Evolutionary conservation across 805 yeast genomes (phyloP), one percentile per base, ranked within the genome.

Genomic region (Vanderwaltozyma tropicalis): DNA sequence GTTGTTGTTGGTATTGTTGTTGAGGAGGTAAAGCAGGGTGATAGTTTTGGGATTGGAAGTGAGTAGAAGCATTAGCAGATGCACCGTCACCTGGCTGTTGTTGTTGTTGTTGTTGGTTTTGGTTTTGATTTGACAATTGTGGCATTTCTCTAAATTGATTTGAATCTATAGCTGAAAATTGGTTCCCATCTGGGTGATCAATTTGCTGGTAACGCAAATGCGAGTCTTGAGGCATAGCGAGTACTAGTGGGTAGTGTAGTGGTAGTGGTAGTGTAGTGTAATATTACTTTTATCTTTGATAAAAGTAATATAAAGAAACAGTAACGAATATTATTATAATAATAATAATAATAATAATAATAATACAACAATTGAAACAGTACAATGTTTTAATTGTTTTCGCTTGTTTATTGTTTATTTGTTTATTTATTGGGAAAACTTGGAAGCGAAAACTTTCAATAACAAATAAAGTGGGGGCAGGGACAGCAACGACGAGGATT

Each of bases 121-220:
- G 22, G 36, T 28, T 22, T 22, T 28, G 30, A 28, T 12, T 28
- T n/a, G 30, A 28, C 14, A 28, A 28, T 34, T 32, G 37, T 16
- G 29, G 40, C 20, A 37, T 20, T 16, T 40, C 42, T 22, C 40
- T 40, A 34, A 35, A 43, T 31, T 46, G 50, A 5, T 38, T 34
- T 28, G 30, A 12, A 14, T 28, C 30, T 17, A 28, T 17, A 11
- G 5, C n/a, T 17, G 31, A n/a, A 15, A 28, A 28, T 15, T n/a
- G 18, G 12, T 5, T n/a, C 8, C 14, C 12, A 28, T 47, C 48
- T 30, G 47, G 25, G 25, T 44, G 44, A 13, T 52, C 52, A 12
- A 46, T 31, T 29, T 46, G 52, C 27, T 51, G 57, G 26, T 48
- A 53, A 29, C 51, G 53, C 38, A 53, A 34, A 17, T 45, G 30